These are phyloP conservation scores for Suillus variegatus DNA, from an alignment of 768 basidiomycete species.

Conservation along the genomic window DNA sequence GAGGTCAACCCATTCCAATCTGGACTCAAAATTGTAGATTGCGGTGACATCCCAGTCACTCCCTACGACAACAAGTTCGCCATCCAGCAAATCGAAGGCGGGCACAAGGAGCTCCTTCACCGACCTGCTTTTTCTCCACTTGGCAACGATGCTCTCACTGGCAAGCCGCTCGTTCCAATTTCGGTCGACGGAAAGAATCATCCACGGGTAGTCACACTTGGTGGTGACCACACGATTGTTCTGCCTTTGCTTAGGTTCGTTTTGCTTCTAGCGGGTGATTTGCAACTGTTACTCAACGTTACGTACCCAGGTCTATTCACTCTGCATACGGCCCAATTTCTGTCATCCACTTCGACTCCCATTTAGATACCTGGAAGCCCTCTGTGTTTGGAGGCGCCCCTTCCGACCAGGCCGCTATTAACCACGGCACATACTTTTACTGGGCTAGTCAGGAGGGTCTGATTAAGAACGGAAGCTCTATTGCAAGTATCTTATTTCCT, in stretches of 20 bases:
- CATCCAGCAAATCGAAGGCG: conserved; percentile 73
- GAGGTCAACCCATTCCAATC: conserved; percentile 69
- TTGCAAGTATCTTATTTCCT: conserved; percentile 66
- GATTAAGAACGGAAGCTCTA: conserved; percentile 74
- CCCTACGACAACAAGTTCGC: conserved; percentile 77
- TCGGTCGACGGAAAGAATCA: conserved; percentile 73
- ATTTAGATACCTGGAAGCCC: conserved; percentile 81
- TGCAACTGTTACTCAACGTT: not conserved
- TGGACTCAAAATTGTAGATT: conserved; percentile 72
- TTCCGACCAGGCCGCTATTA: conserved; percentile 71
- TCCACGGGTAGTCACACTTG: conserved; percentile 79
- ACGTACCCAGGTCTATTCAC: conserved; percentile 60
- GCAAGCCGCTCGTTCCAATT: conserved; percentile 55
- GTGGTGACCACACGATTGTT: conserved; percentile 88
- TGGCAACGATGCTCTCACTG: conserved; percentile 63
- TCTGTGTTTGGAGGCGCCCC: conserved; percentile 75
- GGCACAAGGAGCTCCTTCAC: conserved; percentile 70
- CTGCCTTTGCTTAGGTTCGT: conserved; percentile 48
- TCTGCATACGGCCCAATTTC: conserved; percentile 78
- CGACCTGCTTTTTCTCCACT: conserved; percentile 61
- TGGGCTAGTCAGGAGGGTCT: conserved; percentile 84
- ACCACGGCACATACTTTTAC: conserved; percentile 91
- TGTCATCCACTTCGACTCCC: conserved; percentile 87
- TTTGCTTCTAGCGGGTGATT: conserved; percentile 26
- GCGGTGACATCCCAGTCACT: conserved; percentile 77